Evolutionary conservation across 2,329 filamentous ascomycete species (phyloP).

Genomic region (Bimuria novae-zelandiae): DNA sequence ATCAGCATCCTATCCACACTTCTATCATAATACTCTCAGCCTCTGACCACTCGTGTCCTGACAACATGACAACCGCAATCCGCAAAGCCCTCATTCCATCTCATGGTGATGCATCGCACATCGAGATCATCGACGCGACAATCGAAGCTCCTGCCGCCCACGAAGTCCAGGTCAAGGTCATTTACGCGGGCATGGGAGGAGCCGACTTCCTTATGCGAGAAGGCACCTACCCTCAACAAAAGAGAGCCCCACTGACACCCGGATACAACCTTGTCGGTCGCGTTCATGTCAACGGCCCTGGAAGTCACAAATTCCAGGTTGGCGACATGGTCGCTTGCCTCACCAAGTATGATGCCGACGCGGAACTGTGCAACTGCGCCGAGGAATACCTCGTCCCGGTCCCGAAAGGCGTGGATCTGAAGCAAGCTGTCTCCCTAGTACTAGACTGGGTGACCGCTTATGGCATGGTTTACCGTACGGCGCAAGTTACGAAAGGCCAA

Average conservation of each 20-base stretch:
- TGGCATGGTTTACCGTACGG: slow-evolving; percentile 37
- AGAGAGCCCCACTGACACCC: slow-evolving; percentile 53
- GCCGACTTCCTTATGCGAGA: slow-evolving; percentile 57
- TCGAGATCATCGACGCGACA: slow-evolving; percentile 42
- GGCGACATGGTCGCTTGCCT: slow-evolving; percentile 37
- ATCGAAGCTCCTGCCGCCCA: slow-evolving; percentile 48
- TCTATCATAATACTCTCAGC: no score
- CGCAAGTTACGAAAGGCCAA: slow-evolving; percentile 50
- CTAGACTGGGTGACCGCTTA: slow-evolving; percentile 53
- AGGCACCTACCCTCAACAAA: slow-evolving; percentile 55
- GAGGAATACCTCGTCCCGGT: slow-evolving; percentile 54
- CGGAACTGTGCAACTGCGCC: slow-evolving; percentile 52
- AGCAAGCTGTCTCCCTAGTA: slow-evolving; percentile 48
- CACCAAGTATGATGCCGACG: slow-evolving; percentile 43
- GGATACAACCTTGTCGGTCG: slow-evolving; percentile 56
- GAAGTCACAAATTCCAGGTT: slow-evolving; percentile 29
- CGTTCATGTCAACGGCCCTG: slow-evolving; percentile 47
- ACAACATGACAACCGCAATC: slow-evolving; percentile 37
- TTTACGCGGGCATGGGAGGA: slow-evolving; percentile 56
- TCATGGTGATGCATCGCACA: slow-evolving; percentile 49
- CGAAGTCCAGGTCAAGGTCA: slow-evolving; percentile 54
- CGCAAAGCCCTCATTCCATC: slow-evolving; percentile 54
- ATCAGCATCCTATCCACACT: not conserved
- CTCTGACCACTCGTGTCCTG: not conserved
- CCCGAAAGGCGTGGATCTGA: slow-evolving; percentile 48